A percentile compares a stretch with the other conserved stretches of the same genome.
phyloP scores from a whole-genome alignment of 164 flowering plant genomes.

The Aristolochia contorta region DNA sequence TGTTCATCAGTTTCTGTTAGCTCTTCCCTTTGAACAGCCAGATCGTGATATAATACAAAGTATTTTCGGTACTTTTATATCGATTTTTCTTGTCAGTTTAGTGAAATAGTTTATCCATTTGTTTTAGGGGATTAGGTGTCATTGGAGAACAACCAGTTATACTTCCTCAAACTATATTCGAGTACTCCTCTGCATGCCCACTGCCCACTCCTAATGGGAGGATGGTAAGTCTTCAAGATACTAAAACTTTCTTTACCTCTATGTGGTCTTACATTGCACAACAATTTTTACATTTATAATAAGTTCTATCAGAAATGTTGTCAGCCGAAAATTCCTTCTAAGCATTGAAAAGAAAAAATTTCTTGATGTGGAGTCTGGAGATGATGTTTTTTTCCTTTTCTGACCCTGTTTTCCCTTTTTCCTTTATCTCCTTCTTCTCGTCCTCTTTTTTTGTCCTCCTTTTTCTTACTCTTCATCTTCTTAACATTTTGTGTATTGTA shows the following conservation, averaged over 20 bases:
- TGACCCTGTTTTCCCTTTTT: too few species aligned
- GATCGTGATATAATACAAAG: neutral
- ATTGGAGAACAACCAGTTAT: conserved; percentile 97
- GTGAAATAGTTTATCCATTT: conserved; percentile 2
- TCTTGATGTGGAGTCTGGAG: too few species aligned
- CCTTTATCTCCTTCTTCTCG: too few species aligned
- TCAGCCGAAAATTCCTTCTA: too few species aligned
- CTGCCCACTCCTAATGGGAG: conserved; percentile 72
- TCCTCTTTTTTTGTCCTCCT: too few species aligned
- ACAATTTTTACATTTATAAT: too few species aligned
- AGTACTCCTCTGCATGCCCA: conserved; percentile 96
- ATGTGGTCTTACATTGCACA: too few species aligned
- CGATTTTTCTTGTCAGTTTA: neutral
- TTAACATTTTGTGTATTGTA: neutral
- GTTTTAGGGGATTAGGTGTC: conserved; percentile 76
- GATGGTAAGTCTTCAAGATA: conserved; percentile 48
- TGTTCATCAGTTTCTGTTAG: neutral
- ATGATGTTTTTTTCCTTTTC: too few species aligned
- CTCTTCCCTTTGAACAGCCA: neutral
- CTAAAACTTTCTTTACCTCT: too few species aligned
- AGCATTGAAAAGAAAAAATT: too few species aligned
- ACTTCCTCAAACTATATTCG: conserved; percentile 81
- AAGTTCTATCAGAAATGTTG: too few species aligned
- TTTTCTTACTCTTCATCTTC: too few species aligned
- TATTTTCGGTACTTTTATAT: neutral